Evolutionary conservation across 768 basidiomycete species (phyloP).

Genomic region (Boletus bicolor): DNA sequence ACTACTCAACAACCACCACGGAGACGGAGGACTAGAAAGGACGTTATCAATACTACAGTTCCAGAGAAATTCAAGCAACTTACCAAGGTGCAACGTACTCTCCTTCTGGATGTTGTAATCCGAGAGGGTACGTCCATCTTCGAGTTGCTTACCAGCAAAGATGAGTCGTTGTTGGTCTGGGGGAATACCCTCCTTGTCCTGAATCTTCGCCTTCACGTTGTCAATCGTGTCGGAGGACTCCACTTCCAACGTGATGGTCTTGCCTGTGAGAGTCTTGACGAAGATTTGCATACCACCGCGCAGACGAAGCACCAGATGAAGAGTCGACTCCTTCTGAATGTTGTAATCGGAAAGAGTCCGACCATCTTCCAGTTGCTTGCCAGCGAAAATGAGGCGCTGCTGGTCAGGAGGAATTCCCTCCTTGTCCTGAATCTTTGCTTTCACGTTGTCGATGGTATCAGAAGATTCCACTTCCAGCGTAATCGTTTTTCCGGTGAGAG

Average conservation of each 20-base stretch:
- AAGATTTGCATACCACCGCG: constrained; percentile 74
- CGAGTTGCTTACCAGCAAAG: constrained; percentile 76
- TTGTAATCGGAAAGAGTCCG: constrained; percentile 82
- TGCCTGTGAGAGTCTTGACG: constrained; percentile 70
- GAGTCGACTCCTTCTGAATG: constrained; percentile 80
- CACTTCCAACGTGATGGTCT: constrained; percentile 75
- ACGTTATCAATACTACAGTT: neutral
- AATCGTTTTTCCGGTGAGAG: constrained; percentile 87
- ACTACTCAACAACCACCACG: constrained; percentile 63
- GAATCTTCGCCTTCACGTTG: constrained; percentile 75
- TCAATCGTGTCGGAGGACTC: constrained; percentile 76
- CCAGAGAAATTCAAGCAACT: neutral
- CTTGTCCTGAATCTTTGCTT: constrained; percentile 79
- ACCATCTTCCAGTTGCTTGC: constrained; percentile 93
- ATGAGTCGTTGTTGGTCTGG: constrained; percentile 79
- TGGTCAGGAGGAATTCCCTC: constrained; percentile 82
- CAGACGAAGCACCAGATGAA: constrained; percentile 70
- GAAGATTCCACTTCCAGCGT: constrained; percentile 91
- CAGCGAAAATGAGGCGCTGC: constrained; percentile 89
- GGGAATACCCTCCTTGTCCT: constrained; percentile 79
- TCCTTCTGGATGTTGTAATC: constrained; percentile 80
- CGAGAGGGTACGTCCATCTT: constrained; percentile 73
- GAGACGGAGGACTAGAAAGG: constrained; percentile 59
- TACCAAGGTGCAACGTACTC: constrained; percentile 60
- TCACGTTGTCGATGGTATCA: constrained; percentile 91